Evolutionary conservation across 257 asterid genomes (phyloP).

Genomic region (Ilex aquifolium): DNA sequence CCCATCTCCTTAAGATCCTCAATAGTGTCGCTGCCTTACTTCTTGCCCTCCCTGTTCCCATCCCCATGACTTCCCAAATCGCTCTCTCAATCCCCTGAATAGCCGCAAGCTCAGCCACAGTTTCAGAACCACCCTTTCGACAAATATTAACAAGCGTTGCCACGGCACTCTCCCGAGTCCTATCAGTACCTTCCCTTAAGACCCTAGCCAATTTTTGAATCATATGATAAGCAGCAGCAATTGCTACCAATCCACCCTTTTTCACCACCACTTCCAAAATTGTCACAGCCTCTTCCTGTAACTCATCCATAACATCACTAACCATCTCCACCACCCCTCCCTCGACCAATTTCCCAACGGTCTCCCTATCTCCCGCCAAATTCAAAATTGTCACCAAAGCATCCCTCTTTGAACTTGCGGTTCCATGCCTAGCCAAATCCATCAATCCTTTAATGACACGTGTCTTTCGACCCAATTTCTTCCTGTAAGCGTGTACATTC

Average conservation of each 20-base stretch:
- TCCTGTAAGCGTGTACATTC: constrained; percentile 47
- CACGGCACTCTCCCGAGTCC: constrained; percentile 65
- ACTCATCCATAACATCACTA: constrained; percentile 41
- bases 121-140: constrained; percentile 74
- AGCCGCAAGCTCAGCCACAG: constrained; percentile 61
- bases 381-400: constrained; percentile 79
- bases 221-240: constrained; percentile 48
- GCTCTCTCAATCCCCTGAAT: constrained; percentile 60
- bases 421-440: constrained; percentile 56
- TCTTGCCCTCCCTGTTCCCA: constrained; percentile 66
- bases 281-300: constrained; percentile 71
- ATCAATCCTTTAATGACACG: constrained; percentile 63
- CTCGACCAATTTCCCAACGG: constrained; percentile 59
- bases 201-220: constrained; percentile 35
- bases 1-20: constrained; percentile 87
- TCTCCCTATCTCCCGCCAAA: constrained; percentile 69
- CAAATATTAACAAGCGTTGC: constrained; percentile 72
- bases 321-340: constrained; percentile 70
- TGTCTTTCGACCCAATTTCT: constrained; percentile 50
- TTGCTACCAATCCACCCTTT: constrained; percentile 62
- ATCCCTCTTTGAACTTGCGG: constrained; percentile 51
- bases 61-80: constrained; percentile 81
- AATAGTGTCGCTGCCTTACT: constrained; percentile 76
- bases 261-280: constrained; percentile 75
- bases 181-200: constrained; percentile 63